Percentiles rank a stretch among this genome's conserved stretches.
These are phyloP conservation scores for Tuber magnatum DNA, from an alignment of 495 filamentous ascomycete genomes.

Conservation along the genomic window DNA sequence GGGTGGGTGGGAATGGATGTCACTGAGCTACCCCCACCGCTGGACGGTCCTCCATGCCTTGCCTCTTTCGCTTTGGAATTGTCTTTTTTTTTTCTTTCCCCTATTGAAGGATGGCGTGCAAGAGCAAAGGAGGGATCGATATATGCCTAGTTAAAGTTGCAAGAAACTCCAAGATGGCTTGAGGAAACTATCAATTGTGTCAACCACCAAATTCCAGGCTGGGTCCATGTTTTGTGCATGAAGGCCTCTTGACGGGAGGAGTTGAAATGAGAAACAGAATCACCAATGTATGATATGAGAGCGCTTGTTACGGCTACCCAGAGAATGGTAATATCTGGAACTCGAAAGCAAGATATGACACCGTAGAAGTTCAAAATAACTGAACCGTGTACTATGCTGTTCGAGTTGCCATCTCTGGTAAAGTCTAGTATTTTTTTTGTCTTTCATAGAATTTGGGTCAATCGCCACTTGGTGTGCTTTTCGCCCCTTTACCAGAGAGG, in stretches of 20 bases:
- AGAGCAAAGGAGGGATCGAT: not conserved
- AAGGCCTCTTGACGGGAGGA: not conserved
- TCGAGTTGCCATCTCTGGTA: not conserved
- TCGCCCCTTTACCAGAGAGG: not conserved
- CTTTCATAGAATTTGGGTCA: not conserved
- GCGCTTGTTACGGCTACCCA: not conserved
- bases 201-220: not conserved
- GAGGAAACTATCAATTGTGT: not conserved
- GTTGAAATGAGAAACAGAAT: not conserved
- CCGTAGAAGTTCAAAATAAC: not conserved
- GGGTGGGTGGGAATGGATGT: not conserved
- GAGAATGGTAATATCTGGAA: not conserved
- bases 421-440: not conserved
- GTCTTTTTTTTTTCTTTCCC: not conserved
- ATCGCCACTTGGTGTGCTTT: not conserved
- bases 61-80: not conserved
- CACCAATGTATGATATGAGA: not conserved
- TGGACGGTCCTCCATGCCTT: not conserved
- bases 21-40: not conserved
- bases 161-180: not conserved
- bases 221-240: not conserved
- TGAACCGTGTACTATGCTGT: not conserved
- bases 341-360: not conserved
- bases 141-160: not conserved
- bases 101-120: not conserved